These are phyloP conservation scores for Dictyostelium intermedium DNA, from an alignment of 78 protist genomes.

Conservation along the genomic window DNA sequence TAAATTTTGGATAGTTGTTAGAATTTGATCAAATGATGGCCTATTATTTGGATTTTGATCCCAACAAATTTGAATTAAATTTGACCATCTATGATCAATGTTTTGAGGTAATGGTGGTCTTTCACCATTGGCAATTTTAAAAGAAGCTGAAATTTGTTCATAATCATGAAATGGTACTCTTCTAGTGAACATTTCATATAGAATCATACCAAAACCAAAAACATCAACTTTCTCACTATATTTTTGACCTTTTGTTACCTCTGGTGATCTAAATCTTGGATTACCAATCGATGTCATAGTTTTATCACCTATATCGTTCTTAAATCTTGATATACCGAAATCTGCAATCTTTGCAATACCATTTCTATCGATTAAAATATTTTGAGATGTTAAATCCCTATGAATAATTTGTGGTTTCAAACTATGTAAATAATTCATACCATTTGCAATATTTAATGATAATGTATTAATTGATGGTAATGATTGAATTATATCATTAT, in stretches of 20 bases:
- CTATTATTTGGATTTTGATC: conserved; percentile 51
- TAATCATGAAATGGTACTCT: conserved; percentile 65
- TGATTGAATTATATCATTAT: conserved; percentile 9
- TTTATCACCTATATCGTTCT: conserved; percentile 73
- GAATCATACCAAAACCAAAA: conserved; percentile 79
- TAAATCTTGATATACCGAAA: conserved; percentile 71
- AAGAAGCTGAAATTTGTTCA: conserved; percentile 62
- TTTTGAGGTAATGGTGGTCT: conserved; percentile 26
- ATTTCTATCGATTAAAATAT: conserved; percentile 15
- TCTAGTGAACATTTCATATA: conserved; percentile 72
- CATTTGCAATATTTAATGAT: conserved; percentile 54
- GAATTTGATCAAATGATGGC: conserved; percentile 54
- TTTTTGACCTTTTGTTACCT: conserved; percentile 69
- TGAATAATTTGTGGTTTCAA: conserved; percentile 79
- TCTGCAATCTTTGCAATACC: conserved; percentile 78
- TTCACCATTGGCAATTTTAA: conserved; percentile 54
- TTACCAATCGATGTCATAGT: conserved; percentile 75
- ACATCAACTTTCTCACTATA: conserved; percentile 68
- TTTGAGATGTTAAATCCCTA: conserved; percentile 67
- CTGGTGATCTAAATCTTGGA: conserved; percentile 83
- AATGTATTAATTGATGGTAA: conserved; percentile 61
- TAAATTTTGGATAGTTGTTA: conserved; percentile 10
- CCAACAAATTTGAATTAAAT: conserved; percentile 63
- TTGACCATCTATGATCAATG: conserved; percentile 45
- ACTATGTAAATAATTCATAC: conserved; percentile 73